phyloP scores from a whole-genome alignment of 2,329 filamentous ascomycete species.

The Colletotrichum plurivorum region DNA sequence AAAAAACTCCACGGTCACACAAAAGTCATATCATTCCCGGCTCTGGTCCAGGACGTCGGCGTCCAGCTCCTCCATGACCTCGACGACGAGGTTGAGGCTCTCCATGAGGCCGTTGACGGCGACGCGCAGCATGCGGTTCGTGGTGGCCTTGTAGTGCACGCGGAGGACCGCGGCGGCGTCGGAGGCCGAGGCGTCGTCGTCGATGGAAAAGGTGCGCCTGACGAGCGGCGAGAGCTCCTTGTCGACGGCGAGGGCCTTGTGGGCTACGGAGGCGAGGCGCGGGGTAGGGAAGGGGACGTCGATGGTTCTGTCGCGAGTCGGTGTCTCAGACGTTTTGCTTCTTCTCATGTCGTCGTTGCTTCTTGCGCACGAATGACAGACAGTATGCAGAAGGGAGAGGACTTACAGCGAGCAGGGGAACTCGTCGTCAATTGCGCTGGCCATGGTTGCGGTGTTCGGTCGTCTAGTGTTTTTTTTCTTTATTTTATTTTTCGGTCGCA shows the following conservation, averaged over 20 bases:
- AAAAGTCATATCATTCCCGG: slow-evolving; percentile 1
- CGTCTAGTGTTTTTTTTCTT: slow-evolving; percentile 7
- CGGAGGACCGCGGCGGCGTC: slow-evolving; percentile 67
- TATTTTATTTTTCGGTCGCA: not conserved
- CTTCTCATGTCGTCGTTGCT: slow-evolving; percentile 9
- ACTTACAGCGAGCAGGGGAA: slow-evolving; percentile 77
- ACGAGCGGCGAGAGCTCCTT: slow-evolving; percentile 90
- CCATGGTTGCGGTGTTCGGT: slow-evolving; percentile 50
- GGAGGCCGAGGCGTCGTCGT: slow-evolving; percentile 41
- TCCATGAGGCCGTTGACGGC: slow-evolving; percentile 98
- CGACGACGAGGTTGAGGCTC: slow-evolving; percentile 84
- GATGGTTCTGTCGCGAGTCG: slow-evolving; percentile 69
- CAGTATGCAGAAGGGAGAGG: slow-evolving; percentile 4
- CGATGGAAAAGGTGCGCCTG: slow-evolving; percentile 76
- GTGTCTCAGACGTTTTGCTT: slow-evolving; percentile 38
- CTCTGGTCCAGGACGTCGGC: slow-evolving; percentile 76
- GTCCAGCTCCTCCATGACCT: slow-evolving; percentile 93
- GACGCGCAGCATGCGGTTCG: slow-evolving; percentile 96
- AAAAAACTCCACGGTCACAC: slow-evolving; percentile 5
- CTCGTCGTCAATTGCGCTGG: slow-evolving; percentile 54
- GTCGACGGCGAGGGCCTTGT: slow-evolving; percentile 85
- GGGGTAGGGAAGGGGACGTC: slow-evolving; percentile 85
- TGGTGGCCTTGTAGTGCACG: slow-evolving; percentile 87
- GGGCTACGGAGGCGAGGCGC: slow-evolving; percentile 82
- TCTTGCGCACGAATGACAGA: not conserved